These are phyloP conservation scores for Westerdykella sp. DNA, from an alignment of 2,329 filamentous ascomycete genomes.

Conservation along the genomic window DNA sequence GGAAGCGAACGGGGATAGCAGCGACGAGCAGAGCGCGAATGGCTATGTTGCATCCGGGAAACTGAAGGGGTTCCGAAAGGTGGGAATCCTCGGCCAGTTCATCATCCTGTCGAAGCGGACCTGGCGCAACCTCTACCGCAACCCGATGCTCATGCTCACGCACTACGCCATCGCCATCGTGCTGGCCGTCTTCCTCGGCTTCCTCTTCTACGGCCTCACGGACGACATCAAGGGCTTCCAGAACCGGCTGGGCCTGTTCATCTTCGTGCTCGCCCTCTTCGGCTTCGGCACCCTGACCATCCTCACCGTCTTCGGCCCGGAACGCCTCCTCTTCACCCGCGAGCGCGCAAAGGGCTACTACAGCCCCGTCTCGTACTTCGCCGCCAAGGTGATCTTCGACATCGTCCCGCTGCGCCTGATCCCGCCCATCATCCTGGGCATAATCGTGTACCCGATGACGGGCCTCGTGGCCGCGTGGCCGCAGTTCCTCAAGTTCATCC, in stretches of 20 bases:
- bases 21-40: constrained; percentile 48
- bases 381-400: constrained; percentile 96
- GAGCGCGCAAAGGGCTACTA: constrained; percentile 98
- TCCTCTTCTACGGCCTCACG: constrained; percentile 91
- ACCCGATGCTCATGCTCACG: constrained; percentile 96
- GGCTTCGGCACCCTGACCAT: constrained; percentile 95
- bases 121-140: constrained; percentile 95
- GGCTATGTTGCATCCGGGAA: constrained; percentile 52
- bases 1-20: constrained; percentile 60
- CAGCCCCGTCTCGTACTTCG: constrained; percentile 85
- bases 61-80: constrained; percentile 73
- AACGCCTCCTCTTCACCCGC: constrained; percentile 83
- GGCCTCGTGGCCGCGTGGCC: constrained; percentile 74
- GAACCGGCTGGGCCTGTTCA: constrained; percentile 93
- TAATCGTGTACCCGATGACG: constrained; percentile 97
- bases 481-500: constrained; percentile 85
- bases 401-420: constrained; percentile 91
- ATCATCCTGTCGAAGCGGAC: constrained; percentile 82
- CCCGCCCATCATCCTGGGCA: constrained; percentile 88
- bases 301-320: constrained; percentile 85
- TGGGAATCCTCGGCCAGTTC: constrained; percentile 78
- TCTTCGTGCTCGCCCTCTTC: constrained; percentile 92
- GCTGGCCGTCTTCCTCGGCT: constrained; percentile 88
- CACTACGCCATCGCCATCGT: constrained; percentile 97
- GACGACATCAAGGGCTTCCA: constrained; percentile 97